phyloP scores from a whole-genome alignment of 164 flowering plant species.

The Warburgia ugandensis region DNA sequence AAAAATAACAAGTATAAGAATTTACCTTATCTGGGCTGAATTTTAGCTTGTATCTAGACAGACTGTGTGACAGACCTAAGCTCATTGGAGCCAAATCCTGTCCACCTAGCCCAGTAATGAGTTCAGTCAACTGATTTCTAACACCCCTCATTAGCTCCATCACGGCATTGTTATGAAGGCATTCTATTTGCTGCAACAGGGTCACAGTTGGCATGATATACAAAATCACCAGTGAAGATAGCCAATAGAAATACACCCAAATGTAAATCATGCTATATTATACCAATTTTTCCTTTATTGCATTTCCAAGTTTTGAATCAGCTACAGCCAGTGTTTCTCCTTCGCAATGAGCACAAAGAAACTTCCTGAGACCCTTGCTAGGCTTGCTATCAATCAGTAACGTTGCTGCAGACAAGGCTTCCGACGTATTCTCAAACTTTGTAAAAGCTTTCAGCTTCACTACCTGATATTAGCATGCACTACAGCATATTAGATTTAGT shows the following conservation, averaged over 20 bases:
- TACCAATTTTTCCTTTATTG: conserved; percentile 82
- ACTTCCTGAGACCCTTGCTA: conserved; percentile 83
- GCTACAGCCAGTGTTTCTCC: conserved; percentile 78
- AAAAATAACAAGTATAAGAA: background rate
- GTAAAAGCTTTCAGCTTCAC: conserved; percentile 85
- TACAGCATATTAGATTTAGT: background rate
- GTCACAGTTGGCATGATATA: background rate
- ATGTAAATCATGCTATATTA: too few relatives aligned
- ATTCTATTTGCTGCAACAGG: conserved; percentile 56
- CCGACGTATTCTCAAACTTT: conserved; percentile 85
- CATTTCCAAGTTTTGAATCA: conserved; percentile 85
- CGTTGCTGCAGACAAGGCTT: conserved; percentile 71
- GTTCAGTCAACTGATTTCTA: conserved; percentile 77
- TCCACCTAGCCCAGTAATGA: conserved; percentile 70
- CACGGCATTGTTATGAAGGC: conserved; percentile 66
- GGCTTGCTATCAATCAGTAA: conserved; percentile 68
- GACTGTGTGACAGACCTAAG: conserved; percentile 84
- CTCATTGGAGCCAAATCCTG: conserved; percentile 98
- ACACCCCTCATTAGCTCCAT: conserved; percentile 97
- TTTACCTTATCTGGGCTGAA: conserved; percentile 93
- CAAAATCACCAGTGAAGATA: too few relatives aligned
- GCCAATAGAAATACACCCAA: too few relatives aligned
- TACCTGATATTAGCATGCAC: conserved; percentile 42
- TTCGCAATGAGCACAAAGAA: conserved; percentile 67
- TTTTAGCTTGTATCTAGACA: conserved; percentile 89